These are phyloP conservation scores for Psilocybe cubensis DNA, from an alignment of 768 basidiomycete species.

Conservation along the genomic window DNA sequence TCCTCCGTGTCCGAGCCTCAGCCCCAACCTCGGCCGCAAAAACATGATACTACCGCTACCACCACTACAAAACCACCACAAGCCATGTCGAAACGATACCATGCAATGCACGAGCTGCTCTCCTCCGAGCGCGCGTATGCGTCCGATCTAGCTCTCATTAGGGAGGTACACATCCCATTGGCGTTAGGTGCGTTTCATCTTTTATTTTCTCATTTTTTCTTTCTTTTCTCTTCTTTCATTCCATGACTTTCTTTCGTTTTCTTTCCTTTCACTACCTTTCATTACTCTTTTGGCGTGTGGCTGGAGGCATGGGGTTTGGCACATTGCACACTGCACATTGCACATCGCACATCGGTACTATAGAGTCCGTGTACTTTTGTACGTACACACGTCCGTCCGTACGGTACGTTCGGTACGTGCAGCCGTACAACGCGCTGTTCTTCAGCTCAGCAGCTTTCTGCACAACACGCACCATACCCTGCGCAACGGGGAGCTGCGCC, in stretches of 20 bases:
- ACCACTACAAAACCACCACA: constrained; percentile 28
- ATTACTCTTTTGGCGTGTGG: neutral
- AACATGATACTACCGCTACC: constrained; percentile 11
- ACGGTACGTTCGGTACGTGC: neutral
- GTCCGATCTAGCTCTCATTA: constrained; percentile 78
- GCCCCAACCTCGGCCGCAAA: neutral
- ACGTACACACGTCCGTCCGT: too few species aligned
- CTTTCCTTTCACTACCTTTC: neutral
- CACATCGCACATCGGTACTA: too few species aligned
- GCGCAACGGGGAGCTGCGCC: too few species aligned
- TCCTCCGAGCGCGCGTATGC: constrained; percentile 83
- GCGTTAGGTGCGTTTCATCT: constrained; percentile 61
- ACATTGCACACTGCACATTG: too few species aligned
- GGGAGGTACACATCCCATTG: constrained; percentile 78
- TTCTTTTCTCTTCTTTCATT: constrained; percentile 1
- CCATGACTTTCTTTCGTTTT: neutral
- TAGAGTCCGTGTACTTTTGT: too few species aligned
- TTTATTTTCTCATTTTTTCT: constrained; percentile 12
- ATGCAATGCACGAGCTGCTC: constrained; percentile 78
- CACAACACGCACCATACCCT: too few species aligned
- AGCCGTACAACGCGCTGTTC: constrained; percentile 8
- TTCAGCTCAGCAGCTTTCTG: too few species aligned
- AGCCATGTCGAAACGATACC: constrained; percentile 69
- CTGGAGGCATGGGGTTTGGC: too few species aligned
- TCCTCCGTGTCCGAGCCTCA: too few species aligned